Evolutionary conservation across 176 grass and related monocot species (phyloP), one percentile per base, ranked within the genome.

Genomic region (Leersia perrieri): DNA sequence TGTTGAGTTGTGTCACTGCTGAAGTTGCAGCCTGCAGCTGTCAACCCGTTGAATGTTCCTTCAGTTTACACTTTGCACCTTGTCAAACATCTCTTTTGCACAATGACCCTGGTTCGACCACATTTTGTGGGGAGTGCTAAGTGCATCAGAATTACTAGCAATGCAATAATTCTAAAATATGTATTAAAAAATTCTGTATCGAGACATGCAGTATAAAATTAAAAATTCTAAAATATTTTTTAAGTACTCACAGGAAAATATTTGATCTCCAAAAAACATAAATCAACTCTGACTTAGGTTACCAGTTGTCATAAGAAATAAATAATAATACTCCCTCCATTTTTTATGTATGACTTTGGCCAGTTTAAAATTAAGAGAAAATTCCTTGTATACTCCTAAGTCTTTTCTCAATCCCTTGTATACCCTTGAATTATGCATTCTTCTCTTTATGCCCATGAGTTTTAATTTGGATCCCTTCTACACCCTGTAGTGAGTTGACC

Each of bases 11-110:
- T 74, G 75, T 84, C 81, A 69, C 23, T 73, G 60, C 83, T 77
- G 72, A 72, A 42, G 70, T 85, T 39, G 71, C 69, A 55, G 31
- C 39, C 31, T 18, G 64, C 55, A n/a, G 53, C 82, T 41, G 63
- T 63, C 39, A 33, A 33, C 32, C 16, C 3, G 73, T 32, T 80
- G 71, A 65, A 80, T 34, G 51, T 76, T 80, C 51, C 65, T 72
- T 11, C 42, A 2, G 26, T 22, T 84, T 63, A 63, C 81, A 75
- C 76, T 76, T 64, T 22, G 71, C 81, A 75, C 76, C 81, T 64
- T 22, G 71, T 11, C 69, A 41, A 70, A 75, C 53, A 2, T 70
- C 38, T 5, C 70, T 75, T 84, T 70, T 80, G n/a, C n/a, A n/a
- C n/a, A 32, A 45, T 57, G 11, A 68, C n/a, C 81, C 75, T 83